phyloP scores from a whole-genome alignment of 352 stramenopile species.

The Phytophthora megakarya region DNA sequence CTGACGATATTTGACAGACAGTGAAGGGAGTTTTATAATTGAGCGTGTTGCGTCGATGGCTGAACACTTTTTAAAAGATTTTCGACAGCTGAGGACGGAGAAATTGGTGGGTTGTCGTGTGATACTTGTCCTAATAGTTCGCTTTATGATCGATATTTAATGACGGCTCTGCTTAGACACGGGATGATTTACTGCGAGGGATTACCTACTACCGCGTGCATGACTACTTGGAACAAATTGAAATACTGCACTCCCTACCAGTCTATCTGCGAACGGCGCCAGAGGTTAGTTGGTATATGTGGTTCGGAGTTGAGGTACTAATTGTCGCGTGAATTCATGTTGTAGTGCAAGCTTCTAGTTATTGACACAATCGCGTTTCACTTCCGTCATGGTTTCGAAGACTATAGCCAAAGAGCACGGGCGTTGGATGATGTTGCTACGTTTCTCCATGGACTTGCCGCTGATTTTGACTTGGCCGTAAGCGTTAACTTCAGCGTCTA shows the following conservation, averaged over 20 bases:
- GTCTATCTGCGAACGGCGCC: conserved; percentile 49
- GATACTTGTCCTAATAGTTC: not conserved
- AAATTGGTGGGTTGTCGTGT: conserved; percentile 38
- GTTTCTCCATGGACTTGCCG: conserved; percentile 65
- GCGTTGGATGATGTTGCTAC: conserved; percentile 74
- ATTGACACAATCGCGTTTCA: conserved; percentile 96
- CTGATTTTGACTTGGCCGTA: conserved; percentile 63
- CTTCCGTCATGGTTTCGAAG: conserved; percentile 87
- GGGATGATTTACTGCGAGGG: conserved; percentile 82
- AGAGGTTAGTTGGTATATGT: conserved; percentile 29
- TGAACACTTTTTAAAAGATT: conserved; percentile 74
- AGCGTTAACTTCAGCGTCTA: not conserved
- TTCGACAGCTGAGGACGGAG: conserved; percentile 34
- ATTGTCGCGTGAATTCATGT: not conserved
- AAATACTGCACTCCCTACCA: conserved; percentile 81
- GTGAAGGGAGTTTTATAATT: conserved; percentile 92
- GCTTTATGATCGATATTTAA: not conserved
- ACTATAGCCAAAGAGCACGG: conserved; percentile 66
- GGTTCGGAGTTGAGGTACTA: not conserved
- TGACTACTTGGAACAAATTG: conserved; percentile 90
- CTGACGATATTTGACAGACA: conserved; percentile 48
- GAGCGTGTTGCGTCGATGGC: conserved; percentile 90
- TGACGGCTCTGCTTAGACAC: conserved; percentile 34
- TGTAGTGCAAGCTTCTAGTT: conserved; percentile 86
- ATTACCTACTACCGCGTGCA: conserved; percentile 82